Base-by-base conservation (phyloP, 225 moss, liverwort and hornwort genomes). In the Bryum argenteum region DNA sequence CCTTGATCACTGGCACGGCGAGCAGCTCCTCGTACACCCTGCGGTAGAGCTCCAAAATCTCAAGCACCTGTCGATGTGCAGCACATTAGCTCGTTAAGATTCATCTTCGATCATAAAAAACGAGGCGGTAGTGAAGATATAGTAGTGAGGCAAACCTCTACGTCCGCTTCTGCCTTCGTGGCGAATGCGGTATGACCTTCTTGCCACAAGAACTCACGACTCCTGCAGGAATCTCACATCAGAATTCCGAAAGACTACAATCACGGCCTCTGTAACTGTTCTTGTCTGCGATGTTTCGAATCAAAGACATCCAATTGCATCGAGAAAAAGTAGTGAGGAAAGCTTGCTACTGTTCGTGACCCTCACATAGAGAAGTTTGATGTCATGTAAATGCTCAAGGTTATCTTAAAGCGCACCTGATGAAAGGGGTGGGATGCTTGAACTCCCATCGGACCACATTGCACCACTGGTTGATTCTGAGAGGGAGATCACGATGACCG, bases 371-470 rank as follows among this genome's bases (percentile, higher is more conserved):
- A 33, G 33, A 33, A 6, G 5, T 33, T 33, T 0, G 7, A 28
- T 3, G 33, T 33, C 33, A 33, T 33, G 33, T 2, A 33, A 33
- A 33, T 33, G 33, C 33, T 58, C 28, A 0, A 42, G 14, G 41
- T 40, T 3, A 8, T 41, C 42, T 58, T 6, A 18, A 38, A 42
- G 9, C 54, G 47, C 8, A 90, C 97, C 94, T 98, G 61, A 98
- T 94, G 65, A 98, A 98, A 69, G 97, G 97, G 17, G 92, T 98
- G 42, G 97, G 94, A 69, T 94, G 92, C 83, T 94, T 94, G 73
- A 98, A 94, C 85, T 98, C 97, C 94, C 97, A 98, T n/a, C 97
- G 88, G 61, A 98, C 97, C 23, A 98, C 94, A 72, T 98, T 98
- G 79, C 97, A 94, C 97, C 97, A 98, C 85, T 98, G 97, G 74